Base-by-base conservation (phyloP, 164 flowering plant species). In the Berberis vulgaris region DNA sequence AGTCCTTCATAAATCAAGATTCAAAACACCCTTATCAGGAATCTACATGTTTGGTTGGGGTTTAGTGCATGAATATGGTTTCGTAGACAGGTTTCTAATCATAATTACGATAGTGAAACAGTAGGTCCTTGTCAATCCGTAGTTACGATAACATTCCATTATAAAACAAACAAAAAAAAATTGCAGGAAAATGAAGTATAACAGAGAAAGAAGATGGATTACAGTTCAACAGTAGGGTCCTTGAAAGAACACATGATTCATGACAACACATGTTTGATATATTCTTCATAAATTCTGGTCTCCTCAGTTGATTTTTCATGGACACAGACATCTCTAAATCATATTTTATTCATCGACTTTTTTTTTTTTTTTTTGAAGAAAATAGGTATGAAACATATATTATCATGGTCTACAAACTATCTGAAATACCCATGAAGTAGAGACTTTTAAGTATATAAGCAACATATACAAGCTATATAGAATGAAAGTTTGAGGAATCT, bases 171-270 rank as follows among this genome's bases (percentile, higher is more conserved):
- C 9, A 47, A 47, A 47, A 47, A 47, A 47, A 47, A 47, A 47
- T 47, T 26, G 26, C 26, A 26, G 26, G 26, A 26, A 26, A 26
- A 26, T 26, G 26, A 26, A 4, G 9, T 47, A 4, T 47, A 4
- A 5, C 50, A 4, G 5, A 4, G 12, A 41, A 43, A 38, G 12
- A 7, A 43, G 44, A 57, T 13, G 47, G 46, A 2, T 39, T 3
- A 44, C n/a, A 60, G 42, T 65, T n/a, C 62, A 58, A 68, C 49
- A 46, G 61, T 62, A 62, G 59, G 68, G 71, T 65, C 63, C 59
- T 54, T 68, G 62, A 71, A 46, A 62, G 39, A 56, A 65, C 54
- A 45, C 67, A 61, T 61, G 74, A 64, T 61, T 61, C 66, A 61
- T 60, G 64, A 63, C 45, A 41, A 9, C 11, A 10, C 50, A 59